A percentile compares a stretch with the other conserved stretches of the same genome.
Evolutionary conservation across 2,329 filamentous ascomycete species (phyloP).

Genomic region (Pestalotiopsis sp.): DNA sequence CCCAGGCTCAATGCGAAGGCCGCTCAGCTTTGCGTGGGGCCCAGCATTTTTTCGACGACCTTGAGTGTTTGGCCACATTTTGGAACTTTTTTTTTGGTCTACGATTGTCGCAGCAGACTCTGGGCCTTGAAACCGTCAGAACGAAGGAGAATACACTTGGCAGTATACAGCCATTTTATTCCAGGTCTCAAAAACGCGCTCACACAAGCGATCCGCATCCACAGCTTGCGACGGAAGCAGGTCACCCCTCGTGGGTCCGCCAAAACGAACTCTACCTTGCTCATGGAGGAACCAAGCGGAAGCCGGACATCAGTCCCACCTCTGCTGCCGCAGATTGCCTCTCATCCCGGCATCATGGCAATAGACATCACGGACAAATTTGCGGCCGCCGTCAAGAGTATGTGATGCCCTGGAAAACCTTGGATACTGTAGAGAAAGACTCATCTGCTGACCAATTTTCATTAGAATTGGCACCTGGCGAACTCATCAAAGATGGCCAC

Average conservation of each 20-base stretch:
- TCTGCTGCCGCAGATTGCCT: constrained; percentile 37
- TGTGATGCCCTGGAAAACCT: constrained; percentile 18
- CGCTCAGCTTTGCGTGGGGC: constrained; percentile 2
- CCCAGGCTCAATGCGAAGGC: neutral
- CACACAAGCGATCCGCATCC: neutral
- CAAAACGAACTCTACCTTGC: constrained; percentile 18
- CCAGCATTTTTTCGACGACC: constrained; percentile 3
- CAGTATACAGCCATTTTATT: neutral
- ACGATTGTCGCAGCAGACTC: neutral
- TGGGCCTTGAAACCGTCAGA: neutral
- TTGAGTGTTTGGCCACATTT: neutral
- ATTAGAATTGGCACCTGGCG: constrained; percentile 74
- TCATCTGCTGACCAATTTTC: constrained; percentile 25
- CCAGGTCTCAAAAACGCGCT: neutral
- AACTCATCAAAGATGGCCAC: constrained; percentile 89
- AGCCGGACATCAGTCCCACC: constrained; percentile 32
- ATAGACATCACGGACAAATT: constrained; percentile 63
- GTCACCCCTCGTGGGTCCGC: constrained; percentile 4
- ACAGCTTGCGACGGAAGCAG: neutral
- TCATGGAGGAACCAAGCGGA: constrained; percentile 26
- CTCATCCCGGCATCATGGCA: constrained; percentile 53
- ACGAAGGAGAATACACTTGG: no score
- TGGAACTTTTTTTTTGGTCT: neutral
- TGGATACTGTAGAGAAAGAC: no score
- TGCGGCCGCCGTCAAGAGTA: constrained; percentile 54